Conservation (phyloP, 2,329 filamentous ascomycete genomes). For the Neonectria neomacrospora region DNA sequence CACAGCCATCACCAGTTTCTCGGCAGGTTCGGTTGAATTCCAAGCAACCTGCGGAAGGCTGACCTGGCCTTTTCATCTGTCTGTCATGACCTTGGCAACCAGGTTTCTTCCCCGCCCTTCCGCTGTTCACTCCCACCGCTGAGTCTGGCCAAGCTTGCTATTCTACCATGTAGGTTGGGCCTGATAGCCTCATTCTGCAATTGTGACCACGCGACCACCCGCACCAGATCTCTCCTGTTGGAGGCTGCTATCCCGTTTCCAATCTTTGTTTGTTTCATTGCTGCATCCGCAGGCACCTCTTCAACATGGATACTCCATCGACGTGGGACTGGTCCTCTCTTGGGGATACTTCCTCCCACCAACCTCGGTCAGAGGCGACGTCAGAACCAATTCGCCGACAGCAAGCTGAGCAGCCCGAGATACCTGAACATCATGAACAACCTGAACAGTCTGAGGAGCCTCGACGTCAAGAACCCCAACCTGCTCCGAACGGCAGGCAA, state of each 20-base stretch:
- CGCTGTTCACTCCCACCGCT: slow-evolving; percentile 18
- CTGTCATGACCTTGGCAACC: slow-evolving; percentile 37
- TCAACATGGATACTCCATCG: slow-evolving; percentile 44
- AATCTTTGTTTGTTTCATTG: slow-evolving; percentile 27
- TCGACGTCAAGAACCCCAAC: slow-evolving; percentile 20
- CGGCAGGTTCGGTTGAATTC: slow-evolving; percentile 45
- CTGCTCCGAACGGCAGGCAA: slow-evolving; percentile 48
- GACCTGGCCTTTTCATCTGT: slow-evolving; percentile 47
- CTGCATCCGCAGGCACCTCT: slow-evolving; percentile 32
- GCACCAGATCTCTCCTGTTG: slow-evolving; percentile 27
- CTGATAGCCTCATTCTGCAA: slow-evolving; percentile 34
- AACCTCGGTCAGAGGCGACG: slow-evolving; percentile 24
- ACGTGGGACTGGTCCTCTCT: slow-evolving; percentile 45
- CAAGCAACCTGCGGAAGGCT: slow-evolving; percentile 41
- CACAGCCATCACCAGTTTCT: slow-evolving; percentile 35
- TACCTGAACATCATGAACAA: slow-evolving; percentile 15
- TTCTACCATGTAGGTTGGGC: slow-evolving; percentile 46
- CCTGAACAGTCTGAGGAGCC: slow-evolving; percentile 18
- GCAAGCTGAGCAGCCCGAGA: slow-evolving; percentile 15
- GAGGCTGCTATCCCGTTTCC: slow-evolving; percentile 20
- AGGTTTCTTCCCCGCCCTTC: slow-evolving; percentile 38
- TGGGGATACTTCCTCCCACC: slow-evolving; percentile 27
- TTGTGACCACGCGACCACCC: slow-evolving; percentile 25
- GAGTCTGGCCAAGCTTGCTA: slow-evolving; percentile 26
- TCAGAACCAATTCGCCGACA: slow-evolving; percentile 19